These are phyloP conservation scores for Bullera alba DNA, from an alignment of 768 basidiomycete genomes.

Conservation along the genomic window DNA sequence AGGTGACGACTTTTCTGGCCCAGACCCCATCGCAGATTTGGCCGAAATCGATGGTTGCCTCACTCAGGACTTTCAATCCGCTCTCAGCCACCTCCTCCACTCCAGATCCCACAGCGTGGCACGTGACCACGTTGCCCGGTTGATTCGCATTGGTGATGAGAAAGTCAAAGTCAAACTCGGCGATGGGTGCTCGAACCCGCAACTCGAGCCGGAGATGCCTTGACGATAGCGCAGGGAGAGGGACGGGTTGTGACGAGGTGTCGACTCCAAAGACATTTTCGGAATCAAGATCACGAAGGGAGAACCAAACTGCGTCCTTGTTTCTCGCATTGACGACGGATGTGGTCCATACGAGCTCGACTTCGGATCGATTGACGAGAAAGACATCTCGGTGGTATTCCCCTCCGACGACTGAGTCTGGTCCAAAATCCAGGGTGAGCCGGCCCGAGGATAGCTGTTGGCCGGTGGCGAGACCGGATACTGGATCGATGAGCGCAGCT, in stretches of 20 bases:
- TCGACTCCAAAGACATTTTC: constrained; percentile 38
- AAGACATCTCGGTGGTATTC: constrained; percentile 34
- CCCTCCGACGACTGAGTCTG: constrained; percentile 30
- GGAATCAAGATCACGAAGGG: constrained; percentile 37
- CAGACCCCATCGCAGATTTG: constrained; percentile 36
- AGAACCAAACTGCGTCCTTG: constrained; percentile 38
- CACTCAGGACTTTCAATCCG: constrained; percentile 32
- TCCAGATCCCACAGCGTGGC: constrained; percentile 29
- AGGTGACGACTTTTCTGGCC: constrained; percentile 34
- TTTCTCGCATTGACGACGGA: constrained; percentile 26
- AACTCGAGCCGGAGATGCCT: constrained; percentile 33
- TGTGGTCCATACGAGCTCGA: constrained; percentile 40
- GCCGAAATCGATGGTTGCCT: constrained; percentile 37
- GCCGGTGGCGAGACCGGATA: constrained; percentile 19
- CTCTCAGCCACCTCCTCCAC: constrained; percentile 16
- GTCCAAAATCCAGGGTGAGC: constrained; percentile 33
- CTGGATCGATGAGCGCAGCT: constrained; percentile 27
- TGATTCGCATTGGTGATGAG: constrained; percentile 35
- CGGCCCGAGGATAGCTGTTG: constrained; percentile 27
- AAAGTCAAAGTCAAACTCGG: constrained; percentile 37
- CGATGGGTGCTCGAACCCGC: constrained; percentile 21
- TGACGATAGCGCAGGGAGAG: constrained; percentile 33
- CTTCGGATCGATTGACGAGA: constrained; percentile 39
- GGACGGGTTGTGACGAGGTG: constrained; percentile 26
- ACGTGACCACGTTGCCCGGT: constrained; percentile 35